Evolutionary conservation across 352 stramenopile genomes (phyloP).

Genomic region (Phytopythium ostracodes): DNA sequence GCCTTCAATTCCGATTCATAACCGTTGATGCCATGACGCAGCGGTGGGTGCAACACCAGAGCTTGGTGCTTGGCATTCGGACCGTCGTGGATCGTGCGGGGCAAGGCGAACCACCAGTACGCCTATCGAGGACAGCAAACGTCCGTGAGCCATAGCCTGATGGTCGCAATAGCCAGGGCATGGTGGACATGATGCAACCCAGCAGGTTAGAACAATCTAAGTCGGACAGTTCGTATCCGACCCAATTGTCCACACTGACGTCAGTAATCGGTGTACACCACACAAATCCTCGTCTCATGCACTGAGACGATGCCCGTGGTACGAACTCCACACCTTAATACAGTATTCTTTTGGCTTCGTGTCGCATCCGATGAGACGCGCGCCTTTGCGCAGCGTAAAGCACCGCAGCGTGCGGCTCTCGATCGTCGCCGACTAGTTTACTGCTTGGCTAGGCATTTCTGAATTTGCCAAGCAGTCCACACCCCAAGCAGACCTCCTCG

Average conservation of each 20-base stretch:
- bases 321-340: not conserved
- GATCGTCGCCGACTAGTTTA: not conserved
- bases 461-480: conserved; percentile 3
- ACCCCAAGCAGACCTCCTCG: not conserved
- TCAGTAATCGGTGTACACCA: not conserved
- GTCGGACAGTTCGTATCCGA: not conserved
- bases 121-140: not conserved
- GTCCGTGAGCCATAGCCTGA: not conserved
- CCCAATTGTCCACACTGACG: not conserved
- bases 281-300: conserved; percentile 1
- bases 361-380: not conserved
- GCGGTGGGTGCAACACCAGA: too few relatives aligned
- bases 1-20: not conserved
- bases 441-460: conserved; percentile 2
- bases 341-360: not conserved
- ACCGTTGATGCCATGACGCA: too few relatives aligned
- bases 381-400: not conserved
- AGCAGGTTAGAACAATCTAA: not conserved
- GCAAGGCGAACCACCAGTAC: not conserved
- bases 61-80: too few relatives aligned
- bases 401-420: not conserved
- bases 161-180: not conserved
- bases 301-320: not conserved
- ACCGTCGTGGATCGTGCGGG: too few relatives aligned
- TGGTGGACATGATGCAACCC: not conserved